phyloP scores from a whole-genome alignment of 176 grass and related monocot genomes.

The Cenchrus purpureus region DNA sequence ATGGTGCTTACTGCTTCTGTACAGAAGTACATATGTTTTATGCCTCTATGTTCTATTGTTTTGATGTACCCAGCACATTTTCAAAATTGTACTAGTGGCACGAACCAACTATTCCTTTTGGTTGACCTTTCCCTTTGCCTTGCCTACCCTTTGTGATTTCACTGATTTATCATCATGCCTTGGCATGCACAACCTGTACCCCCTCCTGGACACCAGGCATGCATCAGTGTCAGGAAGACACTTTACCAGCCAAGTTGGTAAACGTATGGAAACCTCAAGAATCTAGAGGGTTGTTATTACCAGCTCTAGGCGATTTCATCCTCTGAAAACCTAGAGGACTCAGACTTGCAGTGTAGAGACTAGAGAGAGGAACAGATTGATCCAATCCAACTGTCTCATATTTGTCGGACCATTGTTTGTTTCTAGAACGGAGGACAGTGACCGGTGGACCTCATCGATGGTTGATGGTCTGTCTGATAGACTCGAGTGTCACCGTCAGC shows the following conservation, averaged over 20 bases:
- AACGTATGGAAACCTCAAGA: neutral
- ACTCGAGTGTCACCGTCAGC: neutral
- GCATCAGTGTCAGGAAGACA: neutral
- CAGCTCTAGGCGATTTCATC: neutral
- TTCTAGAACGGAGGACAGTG: constrained; percentile 52
- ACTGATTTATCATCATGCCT: no score
- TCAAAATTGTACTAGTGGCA: neutral
- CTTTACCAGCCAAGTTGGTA: neutral
- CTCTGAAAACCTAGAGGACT: neutral
- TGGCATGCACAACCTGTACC: no score
- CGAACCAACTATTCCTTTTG: neutral
- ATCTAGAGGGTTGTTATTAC: neutral
- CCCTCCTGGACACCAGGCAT: neutral
- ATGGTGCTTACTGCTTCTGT: neutral
- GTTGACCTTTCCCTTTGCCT: neutral
- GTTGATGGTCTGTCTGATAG: neutral
- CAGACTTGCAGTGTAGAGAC: neutral
- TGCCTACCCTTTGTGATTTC: neutral
- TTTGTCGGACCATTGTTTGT: constrained; percentile 44
- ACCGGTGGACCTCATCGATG: constrained; percentile 1
- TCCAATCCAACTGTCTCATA: constrained; percentile 4
- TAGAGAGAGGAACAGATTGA: neutral
- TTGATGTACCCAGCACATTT: neutral
- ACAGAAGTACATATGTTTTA: neutral
- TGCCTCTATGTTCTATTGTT: neutral